phyloP scores from a whole-genome alignment of 805 yeast genomes.

The Ogataea ramenticola region DNA sequence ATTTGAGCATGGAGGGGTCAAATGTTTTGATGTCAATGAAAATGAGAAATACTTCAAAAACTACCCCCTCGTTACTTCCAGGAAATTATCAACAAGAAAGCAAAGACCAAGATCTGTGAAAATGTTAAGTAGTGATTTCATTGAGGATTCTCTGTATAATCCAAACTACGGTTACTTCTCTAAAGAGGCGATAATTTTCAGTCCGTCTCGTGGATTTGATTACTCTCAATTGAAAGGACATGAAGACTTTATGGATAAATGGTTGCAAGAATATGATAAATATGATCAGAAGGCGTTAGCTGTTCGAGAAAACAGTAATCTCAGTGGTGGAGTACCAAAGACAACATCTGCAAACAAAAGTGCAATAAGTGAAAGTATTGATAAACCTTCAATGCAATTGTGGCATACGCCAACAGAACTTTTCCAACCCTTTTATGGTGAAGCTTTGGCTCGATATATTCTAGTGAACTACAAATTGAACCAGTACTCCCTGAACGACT shows the following conservation, averaged over 20 bases:
- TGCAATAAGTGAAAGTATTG: background rate
- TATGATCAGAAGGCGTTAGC: constrained; percentile 32
- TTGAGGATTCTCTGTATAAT: constrained; percentile 78
- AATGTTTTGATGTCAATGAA: constrained; percentile 24
- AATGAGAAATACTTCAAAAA: constrained; percentile 30
- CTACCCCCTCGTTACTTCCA: constrained; percentile 35
- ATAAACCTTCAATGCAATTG: constrained; percentile 47
- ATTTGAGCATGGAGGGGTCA: constrained; percentile 29
- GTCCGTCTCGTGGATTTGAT: constrained; percentile 57
- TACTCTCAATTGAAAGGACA: constrained; percentile 50
- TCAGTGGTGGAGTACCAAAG: too few relatives aligned
- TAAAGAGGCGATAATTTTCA: constrained; percentile 70
- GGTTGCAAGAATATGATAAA: constrained; percentile 56
- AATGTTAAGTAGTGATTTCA: constrained; percentile 74
- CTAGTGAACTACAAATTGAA: constrained; percentile 64
- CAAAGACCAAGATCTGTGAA: constrained; percentile 54
- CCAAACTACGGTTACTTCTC: constrained; percentile 80
- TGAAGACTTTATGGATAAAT: constrained; percentile 62
- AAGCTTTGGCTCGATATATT: constrained; percentile 76
- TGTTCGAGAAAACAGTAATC: constrained; percentile 2
- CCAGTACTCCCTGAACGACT: constrained; percentile 60
- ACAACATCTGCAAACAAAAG: background rate
- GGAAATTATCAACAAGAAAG: constrained; percentile 27
- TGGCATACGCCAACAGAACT: constrained; percentile 92
- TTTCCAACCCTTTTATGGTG: constrained; percentile 79